A percentile compares a stretch with the other conserved stretches of the same genome.
These are phyloP conservation scores for Metarhizium album DNA, from an alignment of 2,329 filamentous ascomycete genomes.

Conservation along the genomic window DNA sequence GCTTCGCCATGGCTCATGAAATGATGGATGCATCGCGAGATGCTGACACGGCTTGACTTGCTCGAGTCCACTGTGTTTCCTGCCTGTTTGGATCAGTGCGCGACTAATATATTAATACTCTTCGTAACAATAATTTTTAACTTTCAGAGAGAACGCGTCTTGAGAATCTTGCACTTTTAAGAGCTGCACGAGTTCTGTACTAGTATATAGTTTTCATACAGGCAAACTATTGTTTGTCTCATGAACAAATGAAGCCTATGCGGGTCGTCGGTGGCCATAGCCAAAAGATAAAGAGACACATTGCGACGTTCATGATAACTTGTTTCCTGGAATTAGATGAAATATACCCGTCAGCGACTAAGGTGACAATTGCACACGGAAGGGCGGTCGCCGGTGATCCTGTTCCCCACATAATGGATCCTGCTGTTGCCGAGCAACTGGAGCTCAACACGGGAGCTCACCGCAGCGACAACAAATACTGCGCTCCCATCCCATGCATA, in stretches of 20 bases:
- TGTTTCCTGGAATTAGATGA: too few species aligned
- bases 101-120: not conserved
- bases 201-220: too few species aligned
- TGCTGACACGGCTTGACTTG: not conserved
- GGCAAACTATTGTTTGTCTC: too few species aligned
- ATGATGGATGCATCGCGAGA: not conserved
- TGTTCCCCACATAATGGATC: not conserved
- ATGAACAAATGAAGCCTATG: too few species aligned
- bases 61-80: not conserved
- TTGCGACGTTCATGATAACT: too few species aligned
- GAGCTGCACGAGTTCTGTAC: too few species aligned
- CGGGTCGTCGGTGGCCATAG: too few species aligned
- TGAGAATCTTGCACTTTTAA: too few species aligned
- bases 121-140: not conserved
- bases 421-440: constrained; percentile 12
- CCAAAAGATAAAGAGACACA: too few species aligned
- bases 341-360: too few species aligned
- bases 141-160: not conserved
- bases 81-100: not conserved
- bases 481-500: constrained; percentile 1
- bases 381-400: not conserved
- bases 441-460: not conserved
- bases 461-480: constrained; percentile 9
- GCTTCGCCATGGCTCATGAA: not conserved
- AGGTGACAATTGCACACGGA: too few species aligned